phyloP scores from a whole-genome alignment of 2,329 filamentous ascomycete species.

The Epichloe coenophiala region DNA sequence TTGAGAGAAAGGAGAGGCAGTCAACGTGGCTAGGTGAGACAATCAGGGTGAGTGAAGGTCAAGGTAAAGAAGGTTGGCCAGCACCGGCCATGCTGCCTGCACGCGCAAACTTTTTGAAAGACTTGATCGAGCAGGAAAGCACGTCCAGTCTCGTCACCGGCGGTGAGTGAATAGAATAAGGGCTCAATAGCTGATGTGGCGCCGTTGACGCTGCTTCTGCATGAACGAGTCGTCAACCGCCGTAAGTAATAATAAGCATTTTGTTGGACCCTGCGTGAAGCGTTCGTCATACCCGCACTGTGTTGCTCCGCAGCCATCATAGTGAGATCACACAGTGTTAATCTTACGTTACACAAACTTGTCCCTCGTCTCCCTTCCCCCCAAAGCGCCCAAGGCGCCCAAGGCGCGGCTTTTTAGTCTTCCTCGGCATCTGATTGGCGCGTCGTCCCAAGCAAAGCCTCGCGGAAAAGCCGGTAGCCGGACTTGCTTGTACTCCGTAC shows the following conservation, averaged over 20 bases:
- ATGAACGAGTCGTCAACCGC: too few relatives aligned
- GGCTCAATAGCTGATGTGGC: neutral
- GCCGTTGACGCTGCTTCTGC: neutral
- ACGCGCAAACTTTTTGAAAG: too few relatives aligned
- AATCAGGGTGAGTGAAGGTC: neutral
- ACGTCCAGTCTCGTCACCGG: neutral
- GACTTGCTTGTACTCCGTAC: neutral
- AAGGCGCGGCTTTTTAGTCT: neutral
- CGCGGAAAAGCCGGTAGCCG: neutral
- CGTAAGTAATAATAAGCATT: too few relatives aligned
- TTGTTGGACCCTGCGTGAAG: too few relatives aligned
- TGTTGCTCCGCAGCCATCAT: neutral
- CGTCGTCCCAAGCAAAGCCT: neutral
- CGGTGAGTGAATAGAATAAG: neutral
- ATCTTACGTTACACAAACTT: neutral
- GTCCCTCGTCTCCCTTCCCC: neutral
- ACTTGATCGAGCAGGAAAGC: too few relatives aligned
- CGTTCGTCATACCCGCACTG: neutral
- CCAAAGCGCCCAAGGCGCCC: neutral
- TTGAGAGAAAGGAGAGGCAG: neutral
- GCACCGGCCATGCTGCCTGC: too few relatives aligned
- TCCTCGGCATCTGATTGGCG: constrained; percentile 1
- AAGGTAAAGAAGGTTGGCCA: too few relatives aligned
- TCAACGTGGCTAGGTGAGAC: neutral
- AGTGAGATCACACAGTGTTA: neutral